These are phyloP conservation scores for Trichoderma pleuroti DNA, from an alignment of 2,329 filamentous ascomycete species.

Conservation along the genomic window DNA sequence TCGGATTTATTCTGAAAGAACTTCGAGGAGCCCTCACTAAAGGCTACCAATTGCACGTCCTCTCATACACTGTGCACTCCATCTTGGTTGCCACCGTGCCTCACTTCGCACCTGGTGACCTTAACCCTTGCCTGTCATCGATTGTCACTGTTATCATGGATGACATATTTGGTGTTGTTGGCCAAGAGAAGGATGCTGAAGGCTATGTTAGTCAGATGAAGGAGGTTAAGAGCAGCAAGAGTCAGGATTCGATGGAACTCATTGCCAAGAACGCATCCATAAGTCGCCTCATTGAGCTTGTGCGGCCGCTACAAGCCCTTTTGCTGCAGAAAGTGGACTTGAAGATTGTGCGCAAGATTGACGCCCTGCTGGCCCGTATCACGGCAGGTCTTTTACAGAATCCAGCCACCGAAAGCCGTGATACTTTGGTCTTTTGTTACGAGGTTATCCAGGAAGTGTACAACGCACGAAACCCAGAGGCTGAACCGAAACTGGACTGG, in stretches of 20 bases:
- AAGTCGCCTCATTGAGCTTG: conserved; percentile 66
- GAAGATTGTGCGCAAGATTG: conserved; percentile 82
- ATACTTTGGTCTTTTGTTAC: conserved; percentile 91
- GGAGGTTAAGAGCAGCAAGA: conserved; percentile 97
- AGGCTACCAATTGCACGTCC: conserved; percentile 90
- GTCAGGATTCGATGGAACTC: conserved; percentile 94
- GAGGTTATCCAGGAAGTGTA: conserved; percentile 89
- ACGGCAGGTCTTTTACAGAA: conserved; percentile 81
- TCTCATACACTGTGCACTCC: conserved; percentile 92
- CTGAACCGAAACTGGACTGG: conserved; percentile 55
- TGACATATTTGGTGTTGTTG: conserved; percentile 88
- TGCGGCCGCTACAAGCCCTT: conserved; percentile 73
- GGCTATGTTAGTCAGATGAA: conserved; percentile 95
- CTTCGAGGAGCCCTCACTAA: conserved; percentile 75
- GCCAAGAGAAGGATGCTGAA: conserved; percentile 95
- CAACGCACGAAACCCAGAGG: conserved; percentile 53
- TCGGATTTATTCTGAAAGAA: conserved; percentile 92
- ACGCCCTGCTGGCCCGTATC: conserved; percentile 80
- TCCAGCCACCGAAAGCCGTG: conserved; percentile 69
- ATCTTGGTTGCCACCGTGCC: conserved; percentile 75
- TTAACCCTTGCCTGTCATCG: conserved; percentile 80
- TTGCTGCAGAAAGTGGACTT: conserved; percentile 80
- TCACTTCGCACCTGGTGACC: conserved; percentile 71
- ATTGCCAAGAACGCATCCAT: conserved; percentile 80
- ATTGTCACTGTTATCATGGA: conserved; percentile 90